phyloP scores from a whole-genome alignment of 108 stramenopile species.

The Craspedostauros australis region DNA sequence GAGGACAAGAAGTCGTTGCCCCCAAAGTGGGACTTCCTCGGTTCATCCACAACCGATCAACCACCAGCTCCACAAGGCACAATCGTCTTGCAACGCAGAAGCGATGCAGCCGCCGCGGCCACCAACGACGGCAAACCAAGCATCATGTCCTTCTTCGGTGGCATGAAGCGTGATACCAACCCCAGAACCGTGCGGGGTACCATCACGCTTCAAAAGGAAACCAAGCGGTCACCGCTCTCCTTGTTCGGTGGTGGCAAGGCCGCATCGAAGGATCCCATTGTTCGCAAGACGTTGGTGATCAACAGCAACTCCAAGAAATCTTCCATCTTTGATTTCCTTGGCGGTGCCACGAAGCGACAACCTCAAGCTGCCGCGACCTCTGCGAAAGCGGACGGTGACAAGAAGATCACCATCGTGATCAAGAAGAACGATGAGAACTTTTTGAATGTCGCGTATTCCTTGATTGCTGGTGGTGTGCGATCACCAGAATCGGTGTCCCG shows the following conservation, averaged over 20 bases:
- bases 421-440: not conserved
- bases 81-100: too few relatives aligned
- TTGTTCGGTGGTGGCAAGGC: conserved; percentile 11
- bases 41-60: too few relatives aligned
- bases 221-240: conserved; percentile 11
- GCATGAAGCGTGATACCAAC: too few relatives aligned
- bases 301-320: conserved; percentile 2
- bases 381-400: not conserved
- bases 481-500: not conserved
- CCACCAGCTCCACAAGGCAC: too few relatives aligned
- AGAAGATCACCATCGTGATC: not conserved
- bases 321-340: conserved; percentile 19
- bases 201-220: not conserved
- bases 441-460: not conserved
- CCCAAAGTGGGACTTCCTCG: too few relatives aligned
- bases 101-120: too few relatives aligned
- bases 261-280: conserved; percentile 9
- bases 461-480: not conserved
- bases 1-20: too few relatives aligned
- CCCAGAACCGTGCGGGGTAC: too few relatives aligned
- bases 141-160: too few relatives aligned
- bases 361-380: not conserved
- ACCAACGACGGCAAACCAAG: too few relatives aligned
- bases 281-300: not conserved
- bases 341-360: conserved; percentile 5